Evolutionary conservation across 139 green algal species (phyloP).

Genomic region (Chlamydomonas asymmetrica): DNA sequence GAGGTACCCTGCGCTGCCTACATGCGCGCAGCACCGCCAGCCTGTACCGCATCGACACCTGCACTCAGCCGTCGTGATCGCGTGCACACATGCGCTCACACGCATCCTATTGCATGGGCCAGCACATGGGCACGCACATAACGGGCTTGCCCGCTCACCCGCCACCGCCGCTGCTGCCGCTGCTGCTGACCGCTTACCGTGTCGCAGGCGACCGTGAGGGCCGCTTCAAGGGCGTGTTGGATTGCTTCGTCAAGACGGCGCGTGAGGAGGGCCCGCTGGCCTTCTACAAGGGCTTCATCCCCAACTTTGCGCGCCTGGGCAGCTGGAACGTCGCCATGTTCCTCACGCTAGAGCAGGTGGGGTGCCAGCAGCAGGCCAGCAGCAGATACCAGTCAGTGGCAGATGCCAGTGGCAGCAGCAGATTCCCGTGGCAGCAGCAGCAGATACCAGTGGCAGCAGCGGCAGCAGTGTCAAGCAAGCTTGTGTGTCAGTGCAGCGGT

Average conservation of each 20-base stretch:
- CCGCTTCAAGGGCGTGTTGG: constrained; percentile 81
- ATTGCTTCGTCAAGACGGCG: constrained; percentile 94
- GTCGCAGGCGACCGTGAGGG: constrained; percentile 68
- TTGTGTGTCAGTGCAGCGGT: too few relatives aligned
- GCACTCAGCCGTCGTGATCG: too few relatives aligned
- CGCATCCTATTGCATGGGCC: too few relatives aligned
- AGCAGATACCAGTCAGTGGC: not conserved
- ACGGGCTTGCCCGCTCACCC: too few relatives aligned
- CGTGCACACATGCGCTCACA: too few relatives aligned
- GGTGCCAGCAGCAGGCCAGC: not conserved
- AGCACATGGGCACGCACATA: too few relatives aligned
- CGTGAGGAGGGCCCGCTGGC: constrained; percentile 80
- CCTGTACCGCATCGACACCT: too few relatives aligned
- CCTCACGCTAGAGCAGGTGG: constrained; percentile 91
- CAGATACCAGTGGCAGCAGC: not conserved
- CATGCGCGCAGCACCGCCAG: too few relatives aligned
- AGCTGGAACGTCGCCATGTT: constrained; percentile 98
- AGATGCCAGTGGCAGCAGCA: not conserved
- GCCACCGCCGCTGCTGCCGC: too few relatives aligned
- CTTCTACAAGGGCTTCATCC: constrained; percentile 98
- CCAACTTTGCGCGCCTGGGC: constrained; percentile 89
- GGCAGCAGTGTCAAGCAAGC: not conserved
- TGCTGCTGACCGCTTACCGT: too few relatives aligned
- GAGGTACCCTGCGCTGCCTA: too few relatives aligned
- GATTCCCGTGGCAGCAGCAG: not conserved